Conservation (phyloP, 2,329 filamentous ascomycete genomes). For the Tolypocladium sp. region DNA sequence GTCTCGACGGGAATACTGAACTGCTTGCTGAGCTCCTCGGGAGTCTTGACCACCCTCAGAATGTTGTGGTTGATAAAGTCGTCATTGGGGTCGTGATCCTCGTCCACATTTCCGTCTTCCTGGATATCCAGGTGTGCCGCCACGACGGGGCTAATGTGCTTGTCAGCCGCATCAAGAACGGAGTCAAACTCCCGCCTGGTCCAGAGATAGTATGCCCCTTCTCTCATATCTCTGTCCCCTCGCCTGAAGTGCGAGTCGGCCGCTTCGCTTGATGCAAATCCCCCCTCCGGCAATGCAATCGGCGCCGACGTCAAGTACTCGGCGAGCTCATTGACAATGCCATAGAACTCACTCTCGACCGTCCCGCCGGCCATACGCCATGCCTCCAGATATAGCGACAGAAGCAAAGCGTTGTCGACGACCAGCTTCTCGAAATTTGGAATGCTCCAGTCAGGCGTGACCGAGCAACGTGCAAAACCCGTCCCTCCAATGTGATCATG, state of each 20-base stretch:
- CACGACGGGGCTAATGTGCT: slow-evolving; percentile 60
- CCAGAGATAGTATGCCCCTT: slow-evolving; percentile 95
- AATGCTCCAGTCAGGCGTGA: slow-evolving; percentile 85
- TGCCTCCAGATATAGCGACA: slow-evolving; percentile 78
- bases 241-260: slow-evolving; percentile 71
- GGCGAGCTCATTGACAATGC: slow-evolving; percentile 71
- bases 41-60: slow-evolving; percentile 59
- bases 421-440: slow-evolving; percentile 98
- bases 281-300: slow-evolving; percentile 59
- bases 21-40: slow-evolving; percentile 61
- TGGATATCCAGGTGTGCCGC: slow-evolving; percentile 79
- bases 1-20: slow-evolving; percentile 64
- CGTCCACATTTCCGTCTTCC: slow-evolving; percentile 76
- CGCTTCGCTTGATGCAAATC: slow-evolving; percentile 82
- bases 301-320: slow-evolving; percentile 73
- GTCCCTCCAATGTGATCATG: slow-evolving; percentile 44
- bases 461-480: slow-evolving; percentile 66
- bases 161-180: slow-evolving; percentile 44
- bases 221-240: slow-evolving; percentile 72
- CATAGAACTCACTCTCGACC: slow-evolving; percentile 61
- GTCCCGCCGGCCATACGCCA: slow-evolving; percentile 51
- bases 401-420: slow-evolving; percentile 80
- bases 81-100: slow-evolving; percentile 78
- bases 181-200: slow-evolving; percentile 77
- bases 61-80: slow-evolving; percentile 95